Evolutionary conservation across 805 yeast genomes (phyloP).

Genomic region (Wickerhamomyces bisporus): DNA sequence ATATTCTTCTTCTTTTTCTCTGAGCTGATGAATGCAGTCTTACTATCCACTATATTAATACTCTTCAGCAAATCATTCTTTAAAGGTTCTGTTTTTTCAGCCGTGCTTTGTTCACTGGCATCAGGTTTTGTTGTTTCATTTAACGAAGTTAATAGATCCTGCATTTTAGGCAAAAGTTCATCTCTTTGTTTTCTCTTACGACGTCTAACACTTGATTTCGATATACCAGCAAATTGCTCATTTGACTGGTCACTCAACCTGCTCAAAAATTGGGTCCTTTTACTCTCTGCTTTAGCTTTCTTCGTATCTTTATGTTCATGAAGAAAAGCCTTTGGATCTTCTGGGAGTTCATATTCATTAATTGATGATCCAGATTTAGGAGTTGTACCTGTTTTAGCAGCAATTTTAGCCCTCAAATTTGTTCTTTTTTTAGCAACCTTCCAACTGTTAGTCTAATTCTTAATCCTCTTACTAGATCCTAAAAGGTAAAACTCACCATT

Average conservation of each 20-base stretch:
- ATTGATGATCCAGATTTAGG: constrained; percentile 3
- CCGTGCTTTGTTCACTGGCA: constrained; percentile 1
- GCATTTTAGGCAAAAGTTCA: constrained; percentile 61
- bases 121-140: constrained; percentile 20
- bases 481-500: no score
- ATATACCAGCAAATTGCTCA: constrained; percentile 33
- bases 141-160: constrained; percentile 53
- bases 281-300: constrained; percentile 43
- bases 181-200: constrained; percentile 60
- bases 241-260: constrained; percentile 29
- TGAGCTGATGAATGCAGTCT: constrained; percentile 7
- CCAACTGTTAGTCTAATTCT: constrained; percentile 3
- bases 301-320: constrained; percentile 49
- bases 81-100: constrained; percentile 4
- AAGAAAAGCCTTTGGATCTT: constrained; percentile 41
- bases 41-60: constrained; percentile 17
- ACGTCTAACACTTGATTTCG: constrained; percentile 61
- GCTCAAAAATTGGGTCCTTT: constrained; percentile 33
- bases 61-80: constrained; percentile 11
- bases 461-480: no score
- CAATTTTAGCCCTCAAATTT: constrained; percentile 38
- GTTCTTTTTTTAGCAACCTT: constrained; percentile 45
- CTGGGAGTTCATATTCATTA: constrained; percentile 19
- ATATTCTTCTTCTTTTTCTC: constrained; percentile 29
- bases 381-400: constrained; percentile 11